Conservation (phyloP, 345 rosid genomes). For the Citrus sp. region DNA sequence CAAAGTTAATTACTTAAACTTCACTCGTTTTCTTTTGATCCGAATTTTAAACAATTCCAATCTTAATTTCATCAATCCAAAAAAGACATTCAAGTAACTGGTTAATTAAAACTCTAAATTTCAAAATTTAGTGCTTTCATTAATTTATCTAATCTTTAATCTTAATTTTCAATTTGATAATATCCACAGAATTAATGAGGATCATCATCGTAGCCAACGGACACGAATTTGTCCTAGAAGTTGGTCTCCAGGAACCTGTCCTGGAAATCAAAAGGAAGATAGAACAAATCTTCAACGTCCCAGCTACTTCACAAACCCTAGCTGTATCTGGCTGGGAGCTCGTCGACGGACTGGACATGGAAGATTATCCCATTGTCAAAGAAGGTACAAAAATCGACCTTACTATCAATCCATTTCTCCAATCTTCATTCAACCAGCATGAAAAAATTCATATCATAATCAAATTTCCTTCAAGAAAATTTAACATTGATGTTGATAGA, state of each 20-base stretch:
- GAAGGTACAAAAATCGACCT: conserved; percentile 74
- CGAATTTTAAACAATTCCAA: background rate
- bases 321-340: conserved; percentile 73
- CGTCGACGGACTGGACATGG: conserved; percentile 83
- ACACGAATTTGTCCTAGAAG: conserved; percentile 50
- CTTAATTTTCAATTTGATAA: background rate
- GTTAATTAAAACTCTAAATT: background rate
- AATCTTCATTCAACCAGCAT: conserved; percentile 4
- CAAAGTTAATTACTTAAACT: background rate
- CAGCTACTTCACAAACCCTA: conserved; percentile 49
- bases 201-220: conserved; percentile 43
- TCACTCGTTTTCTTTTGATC: background rate
- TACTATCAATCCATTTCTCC: conserved; percentile 30
- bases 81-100: background rate
- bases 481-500: conserved; percentile 52
- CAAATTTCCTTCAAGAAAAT: conserved; percentile 51
- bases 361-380: conserved; percentile 74
- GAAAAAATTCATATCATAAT: conserved; percentile 44
- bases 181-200: conserved; percentile 36
- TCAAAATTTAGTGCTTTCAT: background rate
- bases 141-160: background rate
- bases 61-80: background rate
- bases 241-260: conserved; percentile 54
- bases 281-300: conserved; percentile 51
- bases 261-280: conserved; percentile 56